phyloP scores from a whole-genome alignment of 768 basidiomycete species.

The Hortiboletus campestris region DNA sequence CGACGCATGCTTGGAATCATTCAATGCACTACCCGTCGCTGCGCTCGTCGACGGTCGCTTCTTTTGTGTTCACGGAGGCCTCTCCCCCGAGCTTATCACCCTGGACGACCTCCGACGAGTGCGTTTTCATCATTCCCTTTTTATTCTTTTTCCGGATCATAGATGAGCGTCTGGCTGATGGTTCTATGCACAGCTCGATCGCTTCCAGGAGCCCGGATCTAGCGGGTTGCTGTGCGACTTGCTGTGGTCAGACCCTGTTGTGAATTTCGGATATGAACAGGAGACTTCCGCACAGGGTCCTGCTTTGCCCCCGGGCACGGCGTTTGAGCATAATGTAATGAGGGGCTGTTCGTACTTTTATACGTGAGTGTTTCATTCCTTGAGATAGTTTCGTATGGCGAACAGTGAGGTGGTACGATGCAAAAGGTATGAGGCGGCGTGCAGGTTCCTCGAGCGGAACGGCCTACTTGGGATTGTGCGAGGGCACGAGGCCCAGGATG shows the following conservation, averaged over 20 bases:
- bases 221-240: slow-evolving; percentile 91
- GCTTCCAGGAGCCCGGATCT: slow-evolving; percentile 92
- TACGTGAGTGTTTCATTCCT: slow-evolving; percentile 57
- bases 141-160: neutral
- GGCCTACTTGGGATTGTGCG: slow-evolving; percentile 88
- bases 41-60: slow-evolving; percentile 94
- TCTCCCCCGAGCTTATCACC: slow-evolving; percentile 81
- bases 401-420: neutral
- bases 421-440: slow-evolving; percentile 82
- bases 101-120: slow-evolving; percentile 74
- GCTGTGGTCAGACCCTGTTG: slow-evolving; percentile 93
- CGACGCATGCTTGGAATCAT: slow-evolving; percentile 88
- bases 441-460: slow-evolving; percentile 91
- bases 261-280: slow-evolving; percentile 83
- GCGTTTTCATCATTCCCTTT: slow-evolving; percentile 20
- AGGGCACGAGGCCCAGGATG: slow-evolving; percentile 97
- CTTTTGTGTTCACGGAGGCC: slow-evolving; percentile 96
- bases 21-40: slow-evolving; percentile 85
- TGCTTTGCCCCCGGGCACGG: slow-evolving; percentile 54
- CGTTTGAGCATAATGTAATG: slow-evolving; percentile 76
- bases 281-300: slow-evolving; percentile 49
- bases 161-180: slow-evolving; percentile 5
- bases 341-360: slow-evolving; percentile 92
- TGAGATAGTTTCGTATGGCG: neutral
- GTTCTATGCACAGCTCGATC: slow-evolving; percentile 62